Percentiles rank a stretch among this genome's conserved stretches.
These are phyloP conservation scores for Fagopyrum esculentum DNA, from an alignment of 148 eudicot species.

Conservation along the genomic window DNA sequence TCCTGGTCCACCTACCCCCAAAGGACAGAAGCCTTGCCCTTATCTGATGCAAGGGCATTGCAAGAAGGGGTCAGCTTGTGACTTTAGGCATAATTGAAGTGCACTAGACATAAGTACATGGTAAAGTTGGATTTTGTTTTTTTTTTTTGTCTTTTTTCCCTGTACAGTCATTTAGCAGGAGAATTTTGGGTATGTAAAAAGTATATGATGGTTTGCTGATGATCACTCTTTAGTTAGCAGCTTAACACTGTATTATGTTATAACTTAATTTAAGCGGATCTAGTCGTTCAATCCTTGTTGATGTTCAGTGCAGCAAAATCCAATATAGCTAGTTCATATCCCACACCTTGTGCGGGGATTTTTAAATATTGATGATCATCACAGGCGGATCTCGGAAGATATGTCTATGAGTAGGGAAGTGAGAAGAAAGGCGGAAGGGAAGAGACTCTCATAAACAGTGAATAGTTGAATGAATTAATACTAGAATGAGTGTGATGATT, in stretches of 20 bases:
- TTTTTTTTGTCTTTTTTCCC: neutral
- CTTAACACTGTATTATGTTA: neutral
- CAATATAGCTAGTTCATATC: too few species aligned
- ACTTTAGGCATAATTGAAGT: slow-evolving; percentile 28
- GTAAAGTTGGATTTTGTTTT: neutral
- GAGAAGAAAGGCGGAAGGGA: too few species aligned
- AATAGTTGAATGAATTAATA: too few species aligned
- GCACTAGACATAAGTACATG: neutral
- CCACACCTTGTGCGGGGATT: too few species aligned
- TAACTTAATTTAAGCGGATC: neutral
- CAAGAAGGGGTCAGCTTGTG: slow-evolving; percentile 42
- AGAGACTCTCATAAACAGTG: too few species aligned
- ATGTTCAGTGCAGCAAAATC: too few species aligned
- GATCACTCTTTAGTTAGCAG: neutral
- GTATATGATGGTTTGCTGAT: neutral
- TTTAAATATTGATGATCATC: too few species aligned
- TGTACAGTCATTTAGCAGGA: neutral
- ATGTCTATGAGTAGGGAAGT: too few species aligned
- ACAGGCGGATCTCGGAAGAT: too few species aligned
- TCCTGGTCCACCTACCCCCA: slow-evolving; percentile 6
- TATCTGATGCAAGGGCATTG: slow-evolving; percentile 41
- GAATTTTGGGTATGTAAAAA: neutral
- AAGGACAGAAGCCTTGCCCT: slow-evolving; percentile 29
- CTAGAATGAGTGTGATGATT: too few species aligned
- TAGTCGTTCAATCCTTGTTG: neutral